These are phyloP conservation scores for Podila horticola DNA, from an alignment of 192 early-diverging fungal genomes.

Conservation along the genomic window DNA sequence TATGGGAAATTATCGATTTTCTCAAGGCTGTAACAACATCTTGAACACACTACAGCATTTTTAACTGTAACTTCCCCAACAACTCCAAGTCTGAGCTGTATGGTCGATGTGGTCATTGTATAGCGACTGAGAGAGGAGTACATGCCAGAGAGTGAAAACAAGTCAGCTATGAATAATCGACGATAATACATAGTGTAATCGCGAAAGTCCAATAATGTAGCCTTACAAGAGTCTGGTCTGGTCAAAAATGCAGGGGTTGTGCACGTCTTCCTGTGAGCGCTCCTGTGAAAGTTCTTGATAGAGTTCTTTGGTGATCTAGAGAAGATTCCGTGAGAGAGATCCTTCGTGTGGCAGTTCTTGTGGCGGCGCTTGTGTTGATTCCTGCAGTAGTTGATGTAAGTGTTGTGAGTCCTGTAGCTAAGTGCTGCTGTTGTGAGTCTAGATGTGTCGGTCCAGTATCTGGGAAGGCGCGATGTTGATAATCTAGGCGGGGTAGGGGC, in stretches of 20 bases:
- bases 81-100: neutral
- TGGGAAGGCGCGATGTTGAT: constrained; percentile 9
- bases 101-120: constrained; percentile 24
- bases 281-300: too few relatives aligned
- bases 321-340: too few relatives aligned
- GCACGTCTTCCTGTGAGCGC: constrained; percentile 21
- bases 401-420: constrained; percentile 12
- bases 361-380: too few relatives aligned
- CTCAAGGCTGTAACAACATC: constrained; percentile 16
- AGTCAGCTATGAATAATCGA: constrained; percentile 19
- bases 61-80: constrained; percentile 11
- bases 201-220: constrained; percentile 7
- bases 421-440: constrained; percentile 12
- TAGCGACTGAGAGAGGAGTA: constrained; percentile 5
- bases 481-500: constrained; percentile 18
- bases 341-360: too few relatives aligned
- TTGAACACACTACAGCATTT: constrained; percentile 2
- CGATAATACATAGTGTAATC: constrained; percentile 17
- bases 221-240: constrained; percentile 14
- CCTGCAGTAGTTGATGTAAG: too few relatives aligned
- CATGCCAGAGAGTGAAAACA: constrained; percentile 17
- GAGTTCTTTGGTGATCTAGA: too few relatives aligned
- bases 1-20: constrained; percentile 15
- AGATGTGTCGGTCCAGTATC: constrained; percentile 4
- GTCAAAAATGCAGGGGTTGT: constrained; percentile 8